Evolutionary conservation across 495 filamentous ascomycete genomes (phyloP), one percentile per base, ranked within the genome.

Genomic region (Amniculicola lignicola): DNA sequence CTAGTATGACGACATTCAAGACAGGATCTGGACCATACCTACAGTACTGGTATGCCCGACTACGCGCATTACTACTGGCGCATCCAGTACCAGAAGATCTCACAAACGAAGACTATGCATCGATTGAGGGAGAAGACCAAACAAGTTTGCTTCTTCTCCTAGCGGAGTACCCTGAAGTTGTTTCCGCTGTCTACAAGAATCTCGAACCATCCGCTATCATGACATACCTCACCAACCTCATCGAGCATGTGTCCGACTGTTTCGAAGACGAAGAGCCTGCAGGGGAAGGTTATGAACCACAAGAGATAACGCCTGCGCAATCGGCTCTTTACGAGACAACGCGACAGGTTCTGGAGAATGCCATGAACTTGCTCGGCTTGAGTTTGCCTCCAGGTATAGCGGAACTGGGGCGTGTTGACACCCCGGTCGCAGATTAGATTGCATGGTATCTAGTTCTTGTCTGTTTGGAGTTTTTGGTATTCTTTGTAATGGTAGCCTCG

Each of bases 181-280:
- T 83, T 15, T 72, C 79, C 60, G 83, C 83, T 53, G 83, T 82
- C 0, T 72, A 85, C 19, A 81, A 79, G 64, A 84, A 82, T 0
- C 74, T 82, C 4, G 83, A 87, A 67, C 84, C 83, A 5, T 78
- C 79, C 7, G 83, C 82, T 3, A 49, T 94, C 43, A 74, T 95
- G 27, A 83, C 82, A 10, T 95, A 93, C 72, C 80, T 95, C 38
- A 92, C 92, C 77, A 85, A 83, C 72, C 86, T 95, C 85, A 94
- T 88, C 92, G 11, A 87, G 87, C 39, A 88, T 82, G 63, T 79
- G 80, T 65, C 79, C 81, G 67, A 78, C 77, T 14, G 84, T 84
- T 64, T 62, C 88, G 44, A 7, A 33, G 44, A 29, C 4, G 41
- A 9, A 16, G 16, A 46, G 23, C 14, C 21, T 21, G 43, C 18